A percentile compares a stretch with the other conserved stretches of the same genome.
Evolutionary conservation across 1,139 yeast genomes (phyloP).

Genomic region (Suhomyces atakaporum): DNA sequence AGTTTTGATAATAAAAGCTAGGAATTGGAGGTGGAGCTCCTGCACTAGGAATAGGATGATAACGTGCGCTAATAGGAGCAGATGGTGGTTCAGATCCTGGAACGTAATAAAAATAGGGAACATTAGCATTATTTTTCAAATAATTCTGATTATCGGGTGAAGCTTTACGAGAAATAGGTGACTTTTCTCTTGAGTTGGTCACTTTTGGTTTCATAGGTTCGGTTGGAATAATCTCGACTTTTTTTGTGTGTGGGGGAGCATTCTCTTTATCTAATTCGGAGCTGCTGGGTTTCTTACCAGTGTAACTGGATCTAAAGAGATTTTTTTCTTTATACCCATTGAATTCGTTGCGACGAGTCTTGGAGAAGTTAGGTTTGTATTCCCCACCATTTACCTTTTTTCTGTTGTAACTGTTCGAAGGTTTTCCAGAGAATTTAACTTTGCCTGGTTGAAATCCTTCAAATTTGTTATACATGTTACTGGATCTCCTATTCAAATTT

Average conservation of each 20-base stretch:
- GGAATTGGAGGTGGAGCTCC: conserved; percentile 11
- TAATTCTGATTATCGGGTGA: background rate
- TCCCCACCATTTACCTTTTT: conserved; percentile 8
- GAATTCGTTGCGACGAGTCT: background rate
- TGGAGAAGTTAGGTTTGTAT: background rate
- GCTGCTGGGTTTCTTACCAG: background rate
- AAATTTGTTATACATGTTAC: background rate
- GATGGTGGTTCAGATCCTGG: conserved; percentile 11
- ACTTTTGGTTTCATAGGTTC: background rate
- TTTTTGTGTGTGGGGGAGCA: background rate
- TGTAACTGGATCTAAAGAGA: background rate
- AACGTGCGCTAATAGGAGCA: conserved; percentile 8
- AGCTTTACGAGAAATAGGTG: background rate
- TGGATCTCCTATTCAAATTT: conserved; percentile 40
- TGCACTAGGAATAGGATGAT: conserved; percentile 5
- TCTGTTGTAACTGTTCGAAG: conserved; percentile 18
- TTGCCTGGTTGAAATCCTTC: background rate
- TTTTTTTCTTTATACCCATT: background rate
- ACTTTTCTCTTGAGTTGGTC: background rate
- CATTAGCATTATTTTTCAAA: conserved; percentile 4
- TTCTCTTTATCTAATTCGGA: background rate
- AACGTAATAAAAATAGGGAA: conserved; percentile 12
- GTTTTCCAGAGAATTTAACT: conserved; percentile 13
- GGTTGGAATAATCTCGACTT: background rate
- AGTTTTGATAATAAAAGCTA: conserved; percentile 11